phyloP scores from a whole-genome alignment of 495 filamentous ascomycete genomes.

The Trypethelium eluteriae region DNA sequence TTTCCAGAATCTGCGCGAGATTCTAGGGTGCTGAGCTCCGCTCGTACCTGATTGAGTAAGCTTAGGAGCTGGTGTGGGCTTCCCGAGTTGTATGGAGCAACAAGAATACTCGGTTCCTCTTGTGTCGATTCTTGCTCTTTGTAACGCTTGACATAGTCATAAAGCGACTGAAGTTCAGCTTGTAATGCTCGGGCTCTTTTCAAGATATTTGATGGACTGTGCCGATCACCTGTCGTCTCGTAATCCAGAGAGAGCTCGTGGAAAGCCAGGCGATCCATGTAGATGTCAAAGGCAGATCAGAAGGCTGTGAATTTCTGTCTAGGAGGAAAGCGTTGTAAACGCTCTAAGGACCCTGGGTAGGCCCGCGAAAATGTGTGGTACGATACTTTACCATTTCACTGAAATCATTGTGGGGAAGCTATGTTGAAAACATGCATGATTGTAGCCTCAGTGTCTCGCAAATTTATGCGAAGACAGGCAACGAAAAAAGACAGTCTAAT shows the following conservation, averaged over 20 bases:
- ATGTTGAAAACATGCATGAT: no score
- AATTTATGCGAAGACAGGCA: no score
- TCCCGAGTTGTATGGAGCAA: no score
- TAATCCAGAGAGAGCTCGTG: neutral
- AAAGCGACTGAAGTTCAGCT: neutral
- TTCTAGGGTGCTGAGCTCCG: slow-evolving; percentile 3
- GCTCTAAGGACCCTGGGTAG: no score
- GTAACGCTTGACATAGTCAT: neutral
- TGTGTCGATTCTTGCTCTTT: neutral
- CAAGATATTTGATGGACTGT: neutral
- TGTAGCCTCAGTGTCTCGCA: no score
- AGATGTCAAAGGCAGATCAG: neutral
- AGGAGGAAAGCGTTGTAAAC: no score
- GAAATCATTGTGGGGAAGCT: no score
- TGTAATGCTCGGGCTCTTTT: neutral
- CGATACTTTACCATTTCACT: no score
- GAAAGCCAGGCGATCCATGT: neutral
- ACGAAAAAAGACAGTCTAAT: no score
- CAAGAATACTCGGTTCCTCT: no score
- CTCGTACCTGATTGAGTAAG: neutral
- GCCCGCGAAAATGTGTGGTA: no score
- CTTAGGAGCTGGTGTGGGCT: neutral
- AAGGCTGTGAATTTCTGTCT: no score
- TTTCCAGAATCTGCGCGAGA: slow-evolving; percentile 6
- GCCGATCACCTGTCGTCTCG: neutral